These are phyloP conservation scores for Santalum album DNA, from an alignment of 164 flowering plant genomes.

Conservation along the genomic window DNA sequence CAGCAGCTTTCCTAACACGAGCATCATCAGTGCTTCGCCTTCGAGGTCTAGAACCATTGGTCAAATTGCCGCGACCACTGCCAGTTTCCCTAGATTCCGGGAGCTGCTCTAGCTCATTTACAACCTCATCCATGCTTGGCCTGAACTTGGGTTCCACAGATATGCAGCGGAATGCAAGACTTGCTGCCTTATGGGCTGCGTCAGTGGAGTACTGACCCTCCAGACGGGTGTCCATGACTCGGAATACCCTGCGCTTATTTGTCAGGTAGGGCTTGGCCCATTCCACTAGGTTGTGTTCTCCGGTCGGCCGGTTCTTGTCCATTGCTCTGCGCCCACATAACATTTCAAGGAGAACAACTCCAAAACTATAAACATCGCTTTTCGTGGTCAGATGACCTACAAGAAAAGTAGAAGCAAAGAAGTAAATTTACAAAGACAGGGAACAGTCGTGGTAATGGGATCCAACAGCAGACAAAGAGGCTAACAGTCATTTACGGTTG, in stretches of 20 bases:
- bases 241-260: constrained; percentile 39
- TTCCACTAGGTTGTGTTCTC: constrained; percentile 59
- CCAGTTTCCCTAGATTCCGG: constrained; percentile 23
- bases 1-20: background rate
- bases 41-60: constrained; percentile 13
- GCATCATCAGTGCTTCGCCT: constrained; percentile 34
- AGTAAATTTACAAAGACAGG: too few relatives aligned
- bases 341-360: constrained; percentile 66
- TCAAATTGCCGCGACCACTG: constrained; percentile 1
- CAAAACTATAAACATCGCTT: constrained; percentile 67
- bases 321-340: constrained; percentile 53
- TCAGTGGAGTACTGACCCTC: constrained; percentile 51
- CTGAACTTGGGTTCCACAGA: constrained; percentile 40
- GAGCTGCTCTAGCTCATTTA: constrained; percentile 37
- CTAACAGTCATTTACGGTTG: too few relatives aligned
- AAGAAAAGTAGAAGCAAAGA: background rate
- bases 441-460: background rate
- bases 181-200: constrained; percentile 34
- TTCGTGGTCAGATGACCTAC: constrained; percentile 50
- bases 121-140: constrained; percentile 52
- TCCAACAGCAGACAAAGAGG: background rate
- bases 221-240: constrained; percentile 46
- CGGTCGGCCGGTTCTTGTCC: constrained; percentile 53
- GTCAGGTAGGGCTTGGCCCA: constrained; percentile 56
- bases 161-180: constrained; percentile 41